phyloP scores from a whole-genome alignment of 345 rosid genomes.

The Gossypium raimondii region DNA sequence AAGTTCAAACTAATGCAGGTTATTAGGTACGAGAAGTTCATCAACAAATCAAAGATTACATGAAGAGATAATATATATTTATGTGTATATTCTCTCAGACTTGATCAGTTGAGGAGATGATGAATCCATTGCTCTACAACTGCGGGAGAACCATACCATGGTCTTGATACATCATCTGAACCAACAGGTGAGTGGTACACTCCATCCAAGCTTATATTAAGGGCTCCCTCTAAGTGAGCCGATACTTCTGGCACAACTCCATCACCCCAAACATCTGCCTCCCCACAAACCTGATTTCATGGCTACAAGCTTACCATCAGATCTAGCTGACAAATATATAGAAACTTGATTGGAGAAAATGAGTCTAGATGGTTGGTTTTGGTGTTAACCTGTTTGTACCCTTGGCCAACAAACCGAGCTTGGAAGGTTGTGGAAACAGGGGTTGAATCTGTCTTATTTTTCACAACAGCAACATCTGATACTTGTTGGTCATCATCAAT shows the following conservation, averaged over 20 bases:
- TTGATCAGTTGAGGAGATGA: constrained; percentile 52
- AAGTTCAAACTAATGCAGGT: background rate
- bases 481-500: constrained; percentile 32
- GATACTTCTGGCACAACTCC: constrained; percentile 91
- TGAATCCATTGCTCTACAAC: constrained; percentile 69
- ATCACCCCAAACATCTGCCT: constrained; percentile 95
- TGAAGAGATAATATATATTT: background rate
- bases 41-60: background rate
- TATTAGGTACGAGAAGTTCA: background rate
- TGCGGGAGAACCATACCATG: constrained; percentile 88
- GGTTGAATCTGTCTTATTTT: constrained; percentile 26
- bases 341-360: background rate
- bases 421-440: constrained; percentile 39
- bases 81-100: background rate
- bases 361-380: background rate
- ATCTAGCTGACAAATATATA: background rate
- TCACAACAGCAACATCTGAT: constrained; percentile 41
- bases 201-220: constrained; percentile 69
- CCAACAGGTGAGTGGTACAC: constrained; percentile 94
- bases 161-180: constrained; percentile 61
- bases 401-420: constrained; percentile 86
- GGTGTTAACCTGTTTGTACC: constrained; percentile 76
- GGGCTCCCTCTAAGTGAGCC: constrained; percentile 80
- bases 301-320: background rate
- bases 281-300: constrained; percentile 62